Base-by-base conservation (phyloP, 2,329 filamentous ascomycete species). In the Alternaria postmessia region DNA sequence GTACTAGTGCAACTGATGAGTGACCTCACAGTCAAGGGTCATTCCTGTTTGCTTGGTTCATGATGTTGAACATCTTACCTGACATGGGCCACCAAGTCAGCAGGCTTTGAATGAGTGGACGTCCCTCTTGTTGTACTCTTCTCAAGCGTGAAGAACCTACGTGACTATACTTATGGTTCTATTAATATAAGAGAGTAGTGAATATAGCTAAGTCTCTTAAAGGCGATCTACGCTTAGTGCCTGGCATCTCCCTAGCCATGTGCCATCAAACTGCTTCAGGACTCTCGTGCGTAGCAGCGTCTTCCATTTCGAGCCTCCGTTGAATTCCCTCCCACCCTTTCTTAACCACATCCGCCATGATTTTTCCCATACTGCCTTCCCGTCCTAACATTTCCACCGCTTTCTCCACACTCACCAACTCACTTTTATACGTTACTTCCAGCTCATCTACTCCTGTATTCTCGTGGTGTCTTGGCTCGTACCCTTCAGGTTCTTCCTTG, bases 361-460 rank as follows among this genome's bases (percentile, higher is more conserved):
- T 73, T 9, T 67, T 75, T 5, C 73, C 74, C 32, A 74, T 77
- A 26, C 16, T 38, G 24, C 42, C 18, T 12, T 54, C 53, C n/a
- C 22, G 26, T 3, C 75, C 75, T 47, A 85, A 56, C 64, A 73
- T 79, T 64, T 62, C 36, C 12, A 78, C 65, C 3, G 82, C 83
- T 57, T 84, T 81, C 5, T 79, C 76, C 1, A 84, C 69, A 2
- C 75, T 67, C 48, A 84, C 58, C 42, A 85, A 61, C 49, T 75
- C 68, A 51, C 78, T 80, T 61, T 78, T 64, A 68, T 84, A 85
- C 56, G 76, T 66, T 36, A 67, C 66, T 65, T 85, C 83, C 51
- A 83, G 81, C 22, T 77, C 78, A 67, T 84, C 78, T 0, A 85
- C 83, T 1, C 83, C 82, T 7, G 83, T 85, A 3, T 78, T 79